Evolutionary conservation across 73 alveolate genomes (phyloP).

Genomic region (Diophrys appendiculata): DNA sequence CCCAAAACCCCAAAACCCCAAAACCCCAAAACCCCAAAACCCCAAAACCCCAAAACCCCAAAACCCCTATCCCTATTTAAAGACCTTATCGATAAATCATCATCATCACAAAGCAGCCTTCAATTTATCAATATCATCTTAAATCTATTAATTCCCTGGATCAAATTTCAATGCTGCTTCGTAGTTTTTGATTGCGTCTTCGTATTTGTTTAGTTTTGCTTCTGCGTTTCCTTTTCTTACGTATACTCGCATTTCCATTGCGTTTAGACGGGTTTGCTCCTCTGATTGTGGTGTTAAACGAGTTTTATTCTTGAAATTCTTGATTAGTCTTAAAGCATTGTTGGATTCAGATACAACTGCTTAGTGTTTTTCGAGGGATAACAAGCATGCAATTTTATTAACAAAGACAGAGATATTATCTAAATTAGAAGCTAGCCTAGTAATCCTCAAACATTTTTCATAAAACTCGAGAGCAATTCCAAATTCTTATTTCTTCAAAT

Average conservation of each 20-base stretch:
- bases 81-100: too few relatives aligned
- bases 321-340: constrained; percentile 67
- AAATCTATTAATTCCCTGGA: constrained; percentile 76
- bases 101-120: constrained; percentile 3
- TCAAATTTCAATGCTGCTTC: constrained; percentile 74
- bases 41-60: too few relatives aligned
- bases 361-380: constrained; percentile 42
- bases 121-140: constrained; percentile 63
- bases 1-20: too few relatives aligned
- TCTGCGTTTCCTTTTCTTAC: constrained; percentile 83
- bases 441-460: constrained; percentile 64
- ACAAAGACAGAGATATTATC: constrained; percentile 63
- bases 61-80: too few relatives aligned
- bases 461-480: constrained; percentile 77
- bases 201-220: constrained; percentile 60
- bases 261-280: constrained; percentile 58
- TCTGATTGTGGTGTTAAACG: constrained; percentile 67
- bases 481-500: constrained; percentile 60
- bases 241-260: constrained; percentile 76
- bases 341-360: constrained; percentile 46
- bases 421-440: constrained; percentile 50
- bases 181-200: constrained; percentile 80
- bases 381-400: constrained; percentile 62
- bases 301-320: constrained; percentile 66
- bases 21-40: too few relatives aligned